A percentile compares a stretch with the other conserved stretches of the same genome.
These are phyloP conservation scores for Eutrema yunnanense DNA, from an alignment of 345 rosid genomes.

Conservation along the genomic window DNA sequence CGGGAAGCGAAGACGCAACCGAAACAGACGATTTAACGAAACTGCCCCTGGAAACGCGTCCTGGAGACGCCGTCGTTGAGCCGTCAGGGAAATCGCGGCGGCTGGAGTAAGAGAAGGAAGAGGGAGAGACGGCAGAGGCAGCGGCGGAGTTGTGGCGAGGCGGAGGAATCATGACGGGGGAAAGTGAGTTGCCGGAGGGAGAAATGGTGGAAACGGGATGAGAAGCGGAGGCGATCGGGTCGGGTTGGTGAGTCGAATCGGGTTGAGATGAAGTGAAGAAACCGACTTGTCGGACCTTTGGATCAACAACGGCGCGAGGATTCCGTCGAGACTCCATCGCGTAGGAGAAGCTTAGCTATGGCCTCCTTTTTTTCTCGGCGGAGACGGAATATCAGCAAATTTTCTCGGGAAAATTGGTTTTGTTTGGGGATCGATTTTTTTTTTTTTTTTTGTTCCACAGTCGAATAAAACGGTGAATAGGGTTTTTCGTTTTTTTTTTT, in stretches of 20 bases:
- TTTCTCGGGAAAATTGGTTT: slow-evolving; percentile 4
- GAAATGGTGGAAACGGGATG: slow-evolving; percentile 38
- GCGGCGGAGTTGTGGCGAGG: slow-evolving; percentile 54
- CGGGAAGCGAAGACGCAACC: slow-evolving; percentile 35
- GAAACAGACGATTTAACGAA: slow-evolving; percentile 27
- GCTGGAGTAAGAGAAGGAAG: slow-evolving; percentile 35
- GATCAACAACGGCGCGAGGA: slow-evolving; percentile 69
- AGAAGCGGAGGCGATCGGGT: slow-evolving; percentile 31
- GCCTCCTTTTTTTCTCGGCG: slow-evolving; percentile 18
- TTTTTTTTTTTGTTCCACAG: not conserved
- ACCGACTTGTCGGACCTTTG: slow-evolving; percentile 85
- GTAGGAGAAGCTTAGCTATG: not conserved
- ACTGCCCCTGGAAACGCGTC: slow-evolving; percentile 34
- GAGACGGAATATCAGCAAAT: not conserved
- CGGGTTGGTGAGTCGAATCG: slow-evolving; percentile 43
- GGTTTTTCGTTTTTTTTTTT: not conserved
- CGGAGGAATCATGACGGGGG: slow-evolving; percentile 92
- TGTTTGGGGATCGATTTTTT: slow-evolving; percentile 4
- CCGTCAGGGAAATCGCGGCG: slow-evolving; percentile 35
- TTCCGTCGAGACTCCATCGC: slow-evolving; percentile 74
- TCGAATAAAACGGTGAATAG: slow-evolving; percentile 11
- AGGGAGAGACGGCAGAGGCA: slow-evolving; percentile 33
- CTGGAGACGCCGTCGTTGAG: slow-evolving; percentile 33
- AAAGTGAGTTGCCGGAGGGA: slow-evolving; percentile 60
- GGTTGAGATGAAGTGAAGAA: slow-evolving; percentile 56